Evolutionary conservation across 2,329 filamentous ascomycete genomes (phyloP), one percentile per base, ranked within the genome.

Genomic region (Xylaria hypoxylon): DNA sequence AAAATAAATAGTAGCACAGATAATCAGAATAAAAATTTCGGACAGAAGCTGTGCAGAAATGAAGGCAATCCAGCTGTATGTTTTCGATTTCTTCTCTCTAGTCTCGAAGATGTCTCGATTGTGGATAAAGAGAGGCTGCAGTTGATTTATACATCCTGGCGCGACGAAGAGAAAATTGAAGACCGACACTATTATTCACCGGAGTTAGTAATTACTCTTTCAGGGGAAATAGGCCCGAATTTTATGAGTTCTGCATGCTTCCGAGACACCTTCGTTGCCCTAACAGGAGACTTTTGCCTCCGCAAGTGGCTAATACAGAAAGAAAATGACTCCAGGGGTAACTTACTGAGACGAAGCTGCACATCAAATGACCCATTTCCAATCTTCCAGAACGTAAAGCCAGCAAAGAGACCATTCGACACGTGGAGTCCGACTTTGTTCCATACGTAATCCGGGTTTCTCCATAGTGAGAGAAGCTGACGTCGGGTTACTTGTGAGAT

Each of bases 91-190:
- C 55, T 89, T 86, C 77, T 96, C 92, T 5, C 92, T 86, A 1
- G 85, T 87, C 75, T 90, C 81, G 79, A 92, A 96, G 28, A 95
- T 83, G 35, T 86, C 83, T 3, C 91, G 85, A 50, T 88, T 86
- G 65, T 86, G 81, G 58, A 93, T 80, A 75, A 91, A 94, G 5
- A 87, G 86, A 0, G 92, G 92, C 73, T 94, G 90, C 0, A 94
- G 82, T 72, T 94, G 91, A 72, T 94, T 90, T 64, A 94, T 92
- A 0, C 94, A 81, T 0, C 90, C 90, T 0, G 91, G 91, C 1
- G 87, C 86, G 69, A 96, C 92, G 6, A 89, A 92, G 3, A 94
- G 82, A 0, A 90, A 91, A 85, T 93, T 89, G 78, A 95, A 95
- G 62, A 91, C 83, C 8, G 90, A 89, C 79, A 95, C n/a, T n/a